Conservation (phyloP, 179 eudicot genomes). For the Dionaea muscipula region DNA sequence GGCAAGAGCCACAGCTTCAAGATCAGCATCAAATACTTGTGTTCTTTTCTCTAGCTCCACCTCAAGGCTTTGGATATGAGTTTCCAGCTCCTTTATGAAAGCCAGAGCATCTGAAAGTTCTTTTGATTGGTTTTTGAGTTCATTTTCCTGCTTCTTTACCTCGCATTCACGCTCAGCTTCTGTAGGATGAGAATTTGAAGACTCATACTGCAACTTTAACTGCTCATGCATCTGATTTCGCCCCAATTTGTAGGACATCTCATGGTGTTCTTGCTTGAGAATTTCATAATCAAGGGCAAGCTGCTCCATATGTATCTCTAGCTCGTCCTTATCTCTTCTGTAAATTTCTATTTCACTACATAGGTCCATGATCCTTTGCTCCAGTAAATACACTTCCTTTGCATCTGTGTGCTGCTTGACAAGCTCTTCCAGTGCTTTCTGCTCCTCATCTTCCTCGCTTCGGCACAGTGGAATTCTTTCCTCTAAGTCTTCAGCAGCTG, state of each 20-base stretch:
- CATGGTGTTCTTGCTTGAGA: constrained; percentile 85
- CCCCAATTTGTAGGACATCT: constrained; percentile 53
- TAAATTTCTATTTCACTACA: constrained; percentile 61
- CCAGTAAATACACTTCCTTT: constrained; percentile 54
- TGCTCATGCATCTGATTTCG: constrained; percentile 76
- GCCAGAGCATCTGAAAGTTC: constrained; percentile 40
- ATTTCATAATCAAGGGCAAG: constrained; percentile 89
- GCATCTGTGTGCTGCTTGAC: constrained; percentile 61
- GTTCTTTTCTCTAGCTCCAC: constrained; percentile 61
- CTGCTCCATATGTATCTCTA: constrained; percentile 96
- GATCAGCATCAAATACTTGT: constrained; percentile 66
- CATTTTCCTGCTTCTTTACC: constrained; percentile 44
- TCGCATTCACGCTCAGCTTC: constrained; percentile 43
- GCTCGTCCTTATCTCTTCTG: constrained; percentile 73
- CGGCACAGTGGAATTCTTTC: constrained; percentile 26
- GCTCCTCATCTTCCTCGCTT: constrained; percentile 60
- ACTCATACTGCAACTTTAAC: constrained; percentile 73
- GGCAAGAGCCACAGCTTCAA: constrained; percentile 46
- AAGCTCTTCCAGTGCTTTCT: constrained; percentile 66
- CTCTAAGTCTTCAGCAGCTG: constrained; percentile 21
- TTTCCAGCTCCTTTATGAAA: constrained; percentile 40
- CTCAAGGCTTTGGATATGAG: constrained; percentile 27
- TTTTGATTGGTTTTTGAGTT: constrained; percentile 37
- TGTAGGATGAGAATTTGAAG: constrained; percentile 44
- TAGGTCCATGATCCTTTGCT: constrained; percentile 65